A percentile compares a stretch with the other conserved stretches of the same genome.
These are phyloP conservation scores for Inosperma sp. DNA, from an alignment of 768 basidiomycete genomes.

Conservation along the genomic window DNA sequence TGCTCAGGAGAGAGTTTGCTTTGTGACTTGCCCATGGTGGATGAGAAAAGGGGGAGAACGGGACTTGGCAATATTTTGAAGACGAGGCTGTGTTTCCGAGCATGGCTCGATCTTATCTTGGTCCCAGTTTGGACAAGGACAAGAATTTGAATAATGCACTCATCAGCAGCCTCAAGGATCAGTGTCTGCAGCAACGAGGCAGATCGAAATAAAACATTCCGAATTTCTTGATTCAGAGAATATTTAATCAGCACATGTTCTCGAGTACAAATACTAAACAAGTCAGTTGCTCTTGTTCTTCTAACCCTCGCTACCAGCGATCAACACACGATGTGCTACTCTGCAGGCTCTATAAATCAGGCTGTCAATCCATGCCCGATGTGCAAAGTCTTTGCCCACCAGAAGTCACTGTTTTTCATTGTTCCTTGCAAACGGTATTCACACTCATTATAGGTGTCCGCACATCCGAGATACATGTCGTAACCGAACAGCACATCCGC, in stretches of 20 bases:
- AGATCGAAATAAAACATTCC: background rate
- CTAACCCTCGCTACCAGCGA: no score
- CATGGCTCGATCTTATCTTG: slow-evolving; percentile 4
- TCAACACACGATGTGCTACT: slow-evolving; percentile 78
- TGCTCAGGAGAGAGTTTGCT: slow-evolving; percentile 93
- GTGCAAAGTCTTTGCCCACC: slow-evolving; percentile 76
- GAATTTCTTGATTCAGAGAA: background rate
- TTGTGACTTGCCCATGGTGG: slow-evolving; percentile 94
- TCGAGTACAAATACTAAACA: slow-evolving; percentile 11
- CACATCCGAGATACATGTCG: slow-evolving; percentile 72
- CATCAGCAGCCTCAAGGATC: slow-evolving; percentile 11
- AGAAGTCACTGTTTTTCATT: slow-evolving; percentile 42
- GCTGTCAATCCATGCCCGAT: slow-evolving; percentile 68
- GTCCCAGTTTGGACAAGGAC: slow-evolving; percentile 9
- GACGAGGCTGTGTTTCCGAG: slow-evolving; percentile 13
- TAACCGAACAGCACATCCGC: slow-evolving; percentile 69
- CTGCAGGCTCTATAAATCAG: slow-evolving; percentile 63
- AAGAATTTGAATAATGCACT: no score
- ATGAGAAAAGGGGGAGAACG: slow-evolving; percentile 20
- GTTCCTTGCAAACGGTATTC: slow-evolving; percentile 16
- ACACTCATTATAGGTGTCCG: slow-evolving; percentile 54
- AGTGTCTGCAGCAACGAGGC: slow-evolving; percentile 10
- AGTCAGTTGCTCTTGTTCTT: slow-evolving; percentile 20
- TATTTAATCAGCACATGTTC: background rate
- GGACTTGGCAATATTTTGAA: background rate